phyloP scores from a whole-genome alignment of 2,329 filamentous ascomycete genomes.

The Aspergillus arachidicola region DNA sequence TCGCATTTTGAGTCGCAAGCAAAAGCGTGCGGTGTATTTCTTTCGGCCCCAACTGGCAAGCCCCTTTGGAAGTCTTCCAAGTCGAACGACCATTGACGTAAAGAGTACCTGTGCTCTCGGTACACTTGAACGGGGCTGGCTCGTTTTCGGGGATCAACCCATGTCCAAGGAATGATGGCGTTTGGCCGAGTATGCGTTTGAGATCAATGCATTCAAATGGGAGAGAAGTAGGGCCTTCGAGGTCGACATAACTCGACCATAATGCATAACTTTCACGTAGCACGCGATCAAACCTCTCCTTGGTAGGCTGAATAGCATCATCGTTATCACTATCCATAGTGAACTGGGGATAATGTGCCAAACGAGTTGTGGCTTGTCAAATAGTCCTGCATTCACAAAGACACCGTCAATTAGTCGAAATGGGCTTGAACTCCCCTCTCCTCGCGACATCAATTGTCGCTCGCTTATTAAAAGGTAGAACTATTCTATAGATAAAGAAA shows the following conservation, averaged over 20 bases:
- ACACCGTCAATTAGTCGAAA: background rate
- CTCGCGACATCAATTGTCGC: background rate
- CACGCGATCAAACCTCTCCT: constrained; percentile 18
- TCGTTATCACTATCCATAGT: background rate
- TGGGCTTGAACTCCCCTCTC: background rate
- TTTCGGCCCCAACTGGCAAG: constrained; percentile 17
- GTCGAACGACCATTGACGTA: constrained; percentile 22
- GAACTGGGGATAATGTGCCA: background rate
- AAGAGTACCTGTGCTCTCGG: constrained; percentile 16
- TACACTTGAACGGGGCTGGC: constrained; percentile 17
- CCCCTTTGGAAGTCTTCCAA: constrained; percentile 21
- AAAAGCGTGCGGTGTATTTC: constrained; percentile 21
- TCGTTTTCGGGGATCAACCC: constrained; percentile 9
- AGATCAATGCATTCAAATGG: constrained; percentile 16
- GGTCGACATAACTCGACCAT: constrained; percentile 17
- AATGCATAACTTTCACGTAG: constrained; percentile 17
- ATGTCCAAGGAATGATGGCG: constrained; percentile 22
- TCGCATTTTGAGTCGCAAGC: constrained; percentile 9
- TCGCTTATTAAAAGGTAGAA: background rate
- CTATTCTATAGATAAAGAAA: background rate
- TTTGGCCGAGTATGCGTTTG: constrained; percentile 15
- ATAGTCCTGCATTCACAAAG: background rate
- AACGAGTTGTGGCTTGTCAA: background rate
- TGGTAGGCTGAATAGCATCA: constrained; percentile 17
- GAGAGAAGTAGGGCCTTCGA: constrained; percentile 13